A percentile compares a stretch with the other conserved stretches of the same genome.
phyloP scores from a whole-genome alignment of 2,329 filamentous ascomycete species.

The Aspergillus brasiliensis region DNA sequence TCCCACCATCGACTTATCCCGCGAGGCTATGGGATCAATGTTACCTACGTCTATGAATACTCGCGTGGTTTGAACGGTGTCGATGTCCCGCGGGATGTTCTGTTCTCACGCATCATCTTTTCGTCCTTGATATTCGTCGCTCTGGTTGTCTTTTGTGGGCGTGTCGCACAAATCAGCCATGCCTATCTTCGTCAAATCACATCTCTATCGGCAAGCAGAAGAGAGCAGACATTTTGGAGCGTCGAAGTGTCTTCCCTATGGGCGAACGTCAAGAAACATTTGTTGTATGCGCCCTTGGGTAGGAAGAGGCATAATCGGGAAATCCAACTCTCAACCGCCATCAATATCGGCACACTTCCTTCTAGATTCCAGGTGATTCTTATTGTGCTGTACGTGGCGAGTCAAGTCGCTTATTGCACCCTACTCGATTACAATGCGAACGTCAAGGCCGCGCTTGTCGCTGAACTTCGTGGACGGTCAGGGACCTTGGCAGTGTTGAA shows the following conservation, averaged over 20 bases:
- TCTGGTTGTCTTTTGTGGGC: constrained; percentile 42
- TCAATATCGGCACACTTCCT: constrained; percentile 75
- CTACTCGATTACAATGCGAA: constrained; percentile 48
- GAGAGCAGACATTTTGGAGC: constrained; percentile 50
- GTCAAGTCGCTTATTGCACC: constrained; percentile 74
- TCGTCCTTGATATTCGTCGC: constrained; percentile 36
- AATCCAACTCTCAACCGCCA: constrained; percentile 66
- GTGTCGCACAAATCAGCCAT: constrained; percentile 47
- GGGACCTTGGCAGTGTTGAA: constrained; percentile 85
- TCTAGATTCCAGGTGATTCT: constrained; percentile 76
- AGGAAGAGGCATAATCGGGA: constrained; percentile 76
- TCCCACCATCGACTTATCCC: constrained; percentile 24
- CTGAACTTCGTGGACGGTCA: constrained; percentile 81
- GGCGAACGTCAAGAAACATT: constrained; percentile 49
- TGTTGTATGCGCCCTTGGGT: constrained; percentile 66
- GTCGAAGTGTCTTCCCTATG: constrained; percentile 45
- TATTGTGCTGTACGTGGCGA: constrained; percentile 66
- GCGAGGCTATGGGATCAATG: constrained; percentile 35
- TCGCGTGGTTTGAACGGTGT: constrained; percentile 44
- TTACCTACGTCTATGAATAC: constrained; percentile 45
- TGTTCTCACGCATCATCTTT: constrained; percentile 45
- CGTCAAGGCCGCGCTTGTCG: constrained; percentile 61
- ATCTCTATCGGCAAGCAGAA: constrained; percentile 37
- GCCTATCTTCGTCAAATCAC: constrained; percentile 48
- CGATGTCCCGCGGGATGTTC: constrained; percentile 41